These are phyloP conservation scores for Arxiozyma heterogenica DNA, from an alignment of 1,139 yeast species.

Conservation along the genomic window DNA sequence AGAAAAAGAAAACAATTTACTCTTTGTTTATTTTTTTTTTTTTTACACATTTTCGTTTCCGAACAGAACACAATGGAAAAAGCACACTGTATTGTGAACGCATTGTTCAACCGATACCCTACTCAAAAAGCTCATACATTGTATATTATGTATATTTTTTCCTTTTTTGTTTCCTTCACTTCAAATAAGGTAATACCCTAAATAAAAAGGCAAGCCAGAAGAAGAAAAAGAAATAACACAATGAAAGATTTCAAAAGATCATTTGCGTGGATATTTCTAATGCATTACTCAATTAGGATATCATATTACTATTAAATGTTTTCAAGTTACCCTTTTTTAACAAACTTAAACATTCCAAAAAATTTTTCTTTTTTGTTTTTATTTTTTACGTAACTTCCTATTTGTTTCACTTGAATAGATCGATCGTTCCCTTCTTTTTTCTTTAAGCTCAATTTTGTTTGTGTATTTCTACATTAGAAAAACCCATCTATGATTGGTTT, in stretches of 20 bases:
- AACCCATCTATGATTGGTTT: neutral
- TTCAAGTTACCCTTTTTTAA: neutral
- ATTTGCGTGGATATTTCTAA: neutral
- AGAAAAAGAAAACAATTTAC: no score
- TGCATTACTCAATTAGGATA: neutral
- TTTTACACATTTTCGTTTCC: neutral
- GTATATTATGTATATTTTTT: no score
- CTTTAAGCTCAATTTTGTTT: neutral
- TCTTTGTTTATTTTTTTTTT: no score
- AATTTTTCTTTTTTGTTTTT: no score
- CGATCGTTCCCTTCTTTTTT: no score
- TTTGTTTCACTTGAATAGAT: no score
- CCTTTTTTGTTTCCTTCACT: neutral
- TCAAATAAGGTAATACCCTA: neutral
- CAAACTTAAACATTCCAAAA: no score
- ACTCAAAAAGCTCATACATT: no score
- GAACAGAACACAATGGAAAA: neutral
- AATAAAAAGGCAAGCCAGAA: no score
- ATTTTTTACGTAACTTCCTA: no score
- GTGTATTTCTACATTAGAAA: neutral
- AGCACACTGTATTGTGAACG: neutral
- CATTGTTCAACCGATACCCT: neutral
- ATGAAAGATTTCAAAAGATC: neutral
- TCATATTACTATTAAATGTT: neutral
- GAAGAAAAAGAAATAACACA: no score